phyloP scores from a whole-genome alignment of 2,329 filamentous ascomycete genomes.

The Grosmannia penicillata region DNA sequence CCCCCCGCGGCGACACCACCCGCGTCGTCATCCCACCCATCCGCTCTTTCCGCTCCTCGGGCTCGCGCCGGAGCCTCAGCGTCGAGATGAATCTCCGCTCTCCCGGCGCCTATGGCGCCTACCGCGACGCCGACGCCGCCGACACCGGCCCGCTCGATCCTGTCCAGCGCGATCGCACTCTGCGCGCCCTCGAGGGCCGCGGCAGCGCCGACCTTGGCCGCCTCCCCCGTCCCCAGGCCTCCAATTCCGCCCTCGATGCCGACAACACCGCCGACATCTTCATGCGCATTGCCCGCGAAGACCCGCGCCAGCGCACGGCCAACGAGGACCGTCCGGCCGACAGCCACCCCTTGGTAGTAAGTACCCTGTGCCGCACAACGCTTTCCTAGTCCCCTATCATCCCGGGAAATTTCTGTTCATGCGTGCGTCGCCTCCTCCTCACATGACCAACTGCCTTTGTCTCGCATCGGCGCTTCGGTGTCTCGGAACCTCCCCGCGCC shows the following conservation, averaged over 20 bases:
- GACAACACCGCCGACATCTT: constrained; percentile 46
- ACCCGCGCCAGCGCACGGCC: constrained; percentile 23
- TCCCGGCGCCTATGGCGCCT: constrained; percentile 28
- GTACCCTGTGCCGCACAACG: constrained; percentile 15
- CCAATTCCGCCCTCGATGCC: no score
- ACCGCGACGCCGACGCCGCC: constrained; percentile 24
- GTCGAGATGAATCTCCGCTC: constrained; percentile 35
- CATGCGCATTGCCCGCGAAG: constrained; percentile 42
- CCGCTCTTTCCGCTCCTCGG: constrained; percentile 40
- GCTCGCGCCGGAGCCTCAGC: constrained; percentile 37
- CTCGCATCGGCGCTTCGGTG: no score
- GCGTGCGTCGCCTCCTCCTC: neutral
- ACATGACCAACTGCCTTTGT: neutral
- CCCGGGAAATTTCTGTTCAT: constrained; percentile 1
- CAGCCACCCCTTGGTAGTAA: constrained; percentile 29
- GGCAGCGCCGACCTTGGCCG: constrained; percentile 21
- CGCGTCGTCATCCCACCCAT: constrained; percentile 33
- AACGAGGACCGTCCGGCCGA: constrained; percentile 20
- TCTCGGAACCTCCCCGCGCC: no score
- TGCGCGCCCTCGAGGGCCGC: constrained; percentile 35
- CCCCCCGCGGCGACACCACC: constrained; percentile 18
- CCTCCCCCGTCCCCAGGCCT: constrained; percentile 22
- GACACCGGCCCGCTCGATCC: constrained; percentile 18
- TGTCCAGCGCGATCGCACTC: constrained; percentile 31
- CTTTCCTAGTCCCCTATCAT: neutral